phyloP scores from a whole-genome alignment of 129 eudicot genomes.

The Oenanthe sinensis region DNA sequence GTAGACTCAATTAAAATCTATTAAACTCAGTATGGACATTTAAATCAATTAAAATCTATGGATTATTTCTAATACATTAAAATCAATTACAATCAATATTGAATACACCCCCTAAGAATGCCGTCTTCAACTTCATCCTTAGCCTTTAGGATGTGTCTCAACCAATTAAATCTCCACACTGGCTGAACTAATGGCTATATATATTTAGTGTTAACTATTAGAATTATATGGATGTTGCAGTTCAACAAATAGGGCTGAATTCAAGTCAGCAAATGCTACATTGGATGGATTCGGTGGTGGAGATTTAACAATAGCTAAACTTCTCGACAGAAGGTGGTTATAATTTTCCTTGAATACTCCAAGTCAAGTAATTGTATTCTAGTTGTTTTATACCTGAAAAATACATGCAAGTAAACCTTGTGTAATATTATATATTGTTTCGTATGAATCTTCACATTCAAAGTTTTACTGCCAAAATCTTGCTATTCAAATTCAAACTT shows the following conservation, averaged over 20 bases:
- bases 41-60: too few relatives aligned
- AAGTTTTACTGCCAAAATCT: neutral
- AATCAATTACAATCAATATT: too few relatives aligned
- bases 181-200: neutral
- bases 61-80: too few relatives aligned
- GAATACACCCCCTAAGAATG: too few relatives aligned
- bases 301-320: conserved; percentile 61
- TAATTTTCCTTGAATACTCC: conserved; percentile 6
- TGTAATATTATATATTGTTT: neutral
- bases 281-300: conserved; percentile 84
- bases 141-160: neutral
- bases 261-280: conserved; percentile 60
- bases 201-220: neutral
- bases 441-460: too few relatives aligned
- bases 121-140: neutral
- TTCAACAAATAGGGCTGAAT: conserved; percentile 71
- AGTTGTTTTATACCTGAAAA: neutral
- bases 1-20: too few relatives aligned
- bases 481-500: too few relatives aligned
- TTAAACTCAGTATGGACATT: too few relatives aligned
- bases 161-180: neutral
- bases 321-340: conserved; percentile 32
- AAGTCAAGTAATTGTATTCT: neutral
- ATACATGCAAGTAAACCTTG: neutral
- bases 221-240: conserved; percentile 21